These are phyloP conservation scores for Trichoderma simmonsii DNA, from an alignment of 2,329 filamentous ascomycete genomes.

Conservation along the genomic window DNA sequence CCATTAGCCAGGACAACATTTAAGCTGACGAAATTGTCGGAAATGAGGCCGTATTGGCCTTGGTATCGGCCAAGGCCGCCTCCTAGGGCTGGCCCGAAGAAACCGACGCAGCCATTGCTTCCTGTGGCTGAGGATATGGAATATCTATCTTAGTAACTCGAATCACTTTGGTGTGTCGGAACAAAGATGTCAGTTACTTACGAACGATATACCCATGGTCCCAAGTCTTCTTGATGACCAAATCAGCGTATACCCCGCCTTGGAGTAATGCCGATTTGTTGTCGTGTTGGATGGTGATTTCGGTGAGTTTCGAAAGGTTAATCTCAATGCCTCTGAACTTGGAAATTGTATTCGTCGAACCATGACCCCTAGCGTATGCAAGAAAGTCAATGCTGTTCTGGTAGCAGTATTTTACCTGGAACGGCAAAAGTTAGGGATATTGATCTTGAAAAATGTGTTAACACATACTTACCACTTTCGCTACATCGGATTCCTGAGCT, in stretches of 20 bases:
- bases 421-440: neutral
- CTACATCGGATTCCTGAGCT: neutral
- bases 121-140: neutral
- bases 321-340: conserved; percentile 2
- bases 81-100: conserved; percentile 31
- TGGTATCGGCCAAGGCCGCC: conserved; percentile 33
- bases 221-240: neutral
- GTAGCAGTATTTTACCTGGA: neutral
- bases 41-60: conserved; percentile 30
- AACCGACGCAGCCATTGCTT: conserved; percentile 23
- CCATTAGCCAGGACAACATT: conserved; percentile 35
- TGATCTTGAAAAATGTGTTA: neutral
- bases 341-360: neutral
- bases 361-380: neutral
- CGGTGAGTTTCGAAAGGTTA: neutral
- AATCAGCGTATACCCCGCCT: neutral
- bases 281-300: neutral
- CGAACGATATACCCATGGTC: neutral
- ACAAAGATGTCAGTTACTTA: neutral
- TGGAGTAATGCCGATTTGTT: neutral
- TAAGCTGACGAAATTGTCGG: conserved; percentile 34
- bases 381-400: neutral
- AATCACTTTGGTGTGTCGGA: rapidly evolving
- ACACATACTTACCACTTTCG: neutral
- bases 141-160: neutral